Conservation (phyloP, 345 rosid species). For the Carallia pectinifolia region DNA sequence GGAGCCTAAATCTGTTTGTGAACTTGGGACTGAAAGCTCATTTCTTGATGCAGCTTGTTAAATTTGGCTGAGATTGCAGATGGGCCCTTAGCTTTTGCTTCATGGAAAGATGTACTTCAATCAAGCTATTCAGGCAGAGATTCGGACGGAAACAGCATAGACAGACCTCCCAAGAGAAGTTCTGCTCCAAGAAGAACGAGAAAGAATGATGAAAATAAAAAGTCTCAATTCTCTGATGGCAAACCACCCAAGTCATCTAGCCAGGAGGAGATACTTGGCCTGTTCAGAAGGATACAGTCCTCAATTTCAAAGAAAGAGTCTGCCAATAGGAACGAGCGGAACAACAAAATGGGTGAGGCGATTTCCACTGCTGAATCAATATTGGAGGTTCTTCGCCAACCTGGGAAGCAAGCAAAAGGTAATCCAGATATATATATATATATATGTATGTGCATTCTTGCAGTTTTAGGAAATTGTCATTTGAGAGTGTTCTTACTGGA, state of each 20-base stretch:
- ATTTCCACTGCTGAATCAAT: conserved; percentile 36
- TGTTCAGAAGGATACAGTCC: conserved; percentile 52
- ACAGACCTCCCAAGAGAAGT: conserved; percentile 22
- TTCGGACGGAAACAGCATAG: conserved; percentile 29
- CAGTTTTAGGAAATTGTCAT: not conserved
- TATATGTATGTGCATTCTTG: not conserved
- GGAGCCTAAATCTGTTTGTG: conserved; percentile 3
- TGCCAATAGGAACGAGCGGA: conserved; percentile 9
- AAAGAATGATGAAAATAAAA: conserved; percentile 16
- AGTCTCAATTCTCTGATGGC: conserved; percentile 13
- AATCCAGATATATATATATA: not conserved
- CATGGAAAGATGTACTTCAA: conserved; percentile 6
- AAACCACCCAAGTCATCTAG: conserved; percentile 23
- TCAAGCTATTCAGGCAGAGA: conserved; percentile 22
- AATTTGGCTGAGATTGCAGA: conserved; percentile 66
- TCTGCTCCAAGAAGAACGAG: conserved; percentile 19
- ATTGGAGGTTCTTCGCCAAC: conserved; percentile 35
- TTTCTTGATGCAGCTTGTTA: conserved; percentile 62
- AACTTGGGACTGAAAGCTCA: conserved; percentile 40
- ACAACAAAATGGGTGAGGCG: conserved; percentile 10
- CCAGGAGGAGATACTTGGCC: conserved; percentile 51
- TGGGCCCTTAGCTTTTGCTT: conserved; percentile 20
- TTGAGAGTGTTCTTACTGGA: not conserved
- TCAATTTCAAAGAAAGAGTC: conserved; percentile 52
- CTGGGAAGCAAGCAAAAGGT: conserved; percentile 37